Conservation (phyloP, 2,329 filamentous ascomycete genomes). For the Geosmithia putterillii region DNA sequence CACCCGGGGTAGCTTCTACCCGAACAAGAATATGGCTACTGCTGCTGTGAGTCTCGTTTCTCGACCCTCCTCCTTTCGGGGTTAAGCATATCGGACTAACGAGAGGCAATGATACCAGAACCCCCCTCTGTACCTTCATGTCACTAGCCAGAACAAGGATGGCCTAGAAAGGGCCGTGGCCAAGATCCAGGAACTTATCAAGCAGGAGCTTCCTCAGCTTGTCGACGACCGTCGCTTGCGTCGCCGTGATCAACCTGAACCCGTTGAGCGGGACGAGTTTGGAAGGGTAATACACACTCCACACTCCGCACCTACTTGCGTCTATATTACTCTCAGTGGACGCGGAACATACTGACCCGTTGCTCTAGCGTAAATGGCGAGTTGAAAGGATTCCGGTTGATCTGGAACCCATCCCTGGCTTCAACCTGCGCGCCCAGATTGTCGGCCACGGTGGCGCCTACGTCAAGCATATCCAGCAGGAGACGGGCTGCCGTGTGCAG, state of each 20-base stretch:
- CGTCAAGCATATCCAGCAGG: slow-evolving; percentile 95
- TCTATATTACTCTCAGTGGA: no score
- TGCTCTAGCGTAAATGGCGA: slow-evolving; percentile 83
- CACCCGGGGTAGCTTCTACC: slow-evolving; percentile 90
- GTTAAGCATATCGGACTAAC: not conserved
- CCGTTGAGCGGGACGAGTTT: slow-evolving; percentile 79
- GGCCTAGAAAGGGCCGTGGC: slow-evolving; percentile 81
- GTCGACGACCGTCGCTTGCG: slow-evolving; percentile 91
- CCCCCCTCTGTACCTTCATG: slow-evolving; percentile 86
- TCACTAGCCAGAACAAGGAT: slow-evolving; percentile 83
- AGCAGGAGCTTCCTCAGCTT: slow-evolving; percentile 87
- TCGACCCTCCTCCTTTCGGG: not conserved
- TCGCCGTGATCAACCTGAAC: slow-evolving; percentile 64
- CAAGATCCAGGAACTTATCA: slow-evolving; percentile 90
- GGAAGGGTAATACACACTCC: slow-evolving; percentile 53
- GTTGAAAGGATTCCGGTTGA: slow-evolving; percentile 89
- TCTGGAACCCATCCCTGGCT: slow-evolving; percentile 83
- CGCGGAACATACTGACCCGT: slow-evolving; percentile 2
- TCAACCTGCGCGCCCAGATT: slow-evolving; percentile 92
- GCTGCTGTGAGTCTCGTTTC: slow-evolving; percentile 56
- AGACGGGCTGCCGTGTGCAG: slow-evolving; percentile 90
- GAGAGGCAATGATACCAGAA: slow-evolving; percentile 41
- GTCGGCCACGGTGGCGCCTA: slow-evolving; percentile 90
- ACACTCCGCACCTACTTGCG: not conserved
- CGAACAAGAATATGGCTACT: slow-evolving; percentile 95